Base-by-base conservation (phyloP, 352 stramenopile species). In the Pythium vanterpoolii region DNA sequence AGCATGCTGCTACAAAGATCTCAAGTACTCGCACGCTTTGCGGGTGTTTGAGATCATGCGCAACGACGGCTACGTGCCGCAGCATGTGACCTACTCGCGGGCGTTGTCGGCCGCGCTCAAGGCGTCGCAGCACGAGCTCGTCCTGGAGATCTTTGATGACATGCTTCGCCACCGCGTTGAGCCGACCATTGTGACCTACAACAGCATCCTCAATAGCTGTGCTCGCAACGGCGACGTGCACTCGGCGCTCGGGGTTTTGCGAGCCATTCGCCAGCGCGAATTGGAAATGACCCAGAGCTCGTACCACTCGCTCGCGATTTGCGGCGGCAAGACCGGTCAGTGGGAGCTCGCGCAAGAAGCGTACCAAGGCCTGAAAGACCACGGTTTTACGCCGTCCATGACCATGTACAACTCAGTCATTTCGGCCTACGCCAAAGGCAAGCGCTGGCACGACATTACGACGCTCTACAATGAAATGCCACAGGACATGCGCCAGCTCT, bases 71-170 rank as follows among this genome's bases (percentile, higher is more conserved):
- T 95, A 89, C 67, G 68, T 90, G 39, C 83, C 85, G 5, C 79
- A 88, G 62, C 71, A 62, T 16, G 81, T 95, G 28, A 95, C 85
- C 46, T 95, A 95, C 63, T 93, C 85, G 46, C 85, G 84, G 53
- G 80, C 83, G n/a, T 57, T 95, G 46, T 90, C 85, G 39, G 81
- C 83, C 4, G 85, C 83, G n/a, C 70, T 90, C 14, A 95, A 95
- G 66, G 72, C 78, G 9, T 61, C 64, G 14, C 76, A 90, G 54
- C 85, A 95, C 54, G 85, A 91, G 60, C 71, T 95, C 19, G 85
- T 95, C 68, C 80, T 95, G 34, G 79, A 95, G 68, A 91, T 95
- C 56, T 95, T 95, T 59, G 83, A 92, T 64, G 85, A 95, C 52
- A 89, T 95, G 79, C 69, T 95, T 38, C 73, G 68, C 47, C 78